Conservation (phyloP, 2,329 filamentous ascomycete genomes). For the Nothophaeocryptopus gaeumannii region DNA sequence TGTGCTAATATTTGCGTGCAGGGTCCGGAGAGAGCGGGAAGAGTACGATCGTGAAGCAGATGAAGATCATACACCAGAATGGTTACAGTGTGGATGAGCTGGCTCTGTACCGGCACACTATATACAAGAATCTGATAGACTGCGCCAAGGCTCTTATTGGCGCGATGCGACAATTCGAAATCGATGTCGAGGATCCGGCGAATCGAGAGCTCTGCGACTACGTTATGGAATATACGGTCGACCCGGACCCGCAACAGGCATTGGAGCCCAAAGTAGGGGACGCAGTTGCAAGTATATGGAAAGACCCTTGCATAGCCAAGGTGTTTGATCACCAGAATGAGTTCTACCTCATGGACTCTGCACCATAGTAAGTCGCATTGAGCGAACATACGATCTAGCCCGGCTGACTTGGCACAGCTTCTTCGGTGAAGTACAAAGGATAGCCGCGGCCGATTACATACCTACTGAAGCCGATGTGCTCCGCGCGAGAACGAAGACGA, state of each 20-base stretch:
- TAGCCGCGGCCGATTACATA: slow-evolving; percentile 79
- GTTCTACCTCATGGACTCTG: slow-evolving; percentile 99
- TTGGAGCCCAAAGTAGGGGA: slow-evolving; percentile 78
- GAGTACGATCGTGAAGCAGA: slow-evolving; percentile 99
- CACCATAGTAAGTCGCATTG: slow-evolving; percentile 69
- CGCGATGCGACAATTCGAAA: slow-evolving; percentile 88
- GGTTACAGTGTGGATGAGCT: slow-evolving; percentile 94
- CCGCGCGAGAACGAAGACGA: slow-evolving; percentile 94
- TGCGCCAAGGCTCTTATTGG: slow-evolving; percentile 90
- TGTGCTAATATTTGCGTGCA: slow-evolving; percentile 39
- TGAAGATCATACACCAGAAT: slow-evolving; percentile 99
- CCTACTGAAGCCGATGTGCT: slow-evolving; percentile 94
- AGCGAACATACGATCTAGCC: slow-evolving; percentile 8
- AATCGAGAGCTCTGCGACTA: slow-evolving; percentile 75
- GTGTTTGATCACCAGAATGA: slow-evolving; percentile 93
- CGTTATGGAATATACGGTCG: slow-evolving; percentile 81
- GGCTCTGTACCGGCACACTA: slow-evolving; percentile 87
- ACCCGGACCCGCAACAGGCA: slow-evolving; percentile 81
- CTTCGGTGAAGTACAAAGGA: slow-evolving; percentile 87
- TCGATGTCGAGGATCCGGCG: slow-evolving; percentile 69
- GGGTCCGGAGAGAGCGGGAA: slow-evolving; percentile 98
- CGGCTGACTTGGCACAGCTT: slow-evolving; percentile 61
- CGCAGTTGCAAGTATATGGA: slow-evolving; percentile 85
- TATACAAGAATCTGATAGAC: slow-evolving; percentile 97
- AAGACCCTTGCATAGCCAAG: slow-evolving; percentile 75